These are phyloP conservation scores for Leccinum fallax DNA, from an alignment of 1,284 basidiomycete genomes.

Conservation along the genomic window DNA sequence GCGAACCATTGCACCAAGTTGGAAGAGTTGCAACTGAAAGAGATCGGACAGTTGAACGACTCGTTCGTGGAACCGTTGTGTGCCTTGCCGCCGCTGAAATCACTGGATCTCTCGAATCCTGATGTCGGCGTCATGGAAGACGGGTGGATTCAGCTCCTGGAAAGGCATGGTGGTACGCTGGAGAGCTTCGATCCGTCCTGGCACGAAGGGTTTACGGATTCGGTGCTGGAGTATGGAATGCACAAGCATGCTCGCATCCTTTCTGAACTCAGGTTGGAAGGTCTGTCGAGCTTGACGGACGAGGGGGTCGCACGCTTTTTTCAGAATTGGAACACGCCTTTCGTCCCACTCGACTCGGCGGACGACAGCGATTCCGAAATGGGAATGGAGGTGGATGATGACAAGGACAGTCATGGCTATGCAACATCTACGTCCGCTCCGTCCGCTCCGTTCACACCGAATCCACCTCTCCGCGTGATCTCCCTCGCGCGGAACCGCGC, in stretches of 20 bases:
- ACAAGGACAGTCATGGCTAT: background rate
- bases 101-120: conserved; percentile 66
- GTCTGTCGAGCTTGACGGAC: conserved; percentile 68
- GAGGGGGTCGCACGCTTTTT: conserved; percentile 68
- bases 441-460: conserved; percentile 28
- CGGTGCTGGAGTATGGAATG: conserved; percentile 64
- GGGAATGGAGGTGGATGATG: conserved; percentile 29
- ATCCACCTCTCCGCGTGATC: conserved; percentile 52
- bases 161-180: conserved; percentile 42
- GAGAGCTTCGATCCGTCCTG: conserved; percentile 66
- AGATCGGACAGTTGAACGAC: conserved; percentile 76
- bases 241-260: conserved; percentile 55
- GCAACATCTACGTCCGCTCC: background rate
- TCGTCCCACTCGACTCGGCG: conserved; percentile 6
- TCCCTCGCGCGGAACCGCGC: conserved; percentile 66
- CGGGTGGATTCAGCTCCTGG: conserved; percentile 59
- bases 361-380: conserved; percentile 18
- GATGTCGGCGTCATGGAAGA: conserved; percentile 55
- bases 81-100: conserved; percentile 48
- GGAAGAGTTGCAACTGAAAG: conserved; percentile 73
- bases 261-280: conserved; percentile 57
- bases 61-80: conserved; percentile 60
- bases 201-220: conserved; percentile 59
- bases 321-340: conserved; percentile 32
- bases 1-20: conserved; percentile 64